These are phyloP conservation scores for Ottelia alismoides DNA, from an alignment of 106 monocot genomes.

Conservation along the genomic window DNA sequence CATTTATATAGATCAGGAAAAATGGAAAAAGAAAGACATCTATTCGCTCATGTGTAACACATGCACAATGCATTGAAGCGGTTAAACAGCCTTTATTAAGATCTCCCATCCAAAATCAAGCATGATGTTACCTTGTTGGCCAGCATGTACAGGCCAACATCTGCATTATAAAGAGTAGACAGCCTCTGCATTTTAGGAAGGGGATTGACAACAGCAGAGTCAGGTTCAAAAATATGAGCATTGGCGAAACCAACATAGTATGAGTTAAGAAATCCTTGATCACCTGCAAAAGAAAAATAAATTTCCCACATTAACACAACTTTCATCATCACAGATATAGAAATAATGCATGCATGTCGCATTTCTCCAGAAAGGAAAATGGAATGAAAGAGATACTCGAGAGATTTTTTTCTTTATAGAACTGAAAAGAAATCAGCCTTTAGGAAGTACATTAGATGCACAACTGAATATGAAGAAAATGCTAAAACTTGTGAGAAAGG, in stretches of 20 bases:
- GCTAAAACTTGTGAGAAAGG: neutral
- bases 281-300: constrained; percentile 44
- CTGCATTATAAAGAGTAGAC: constrained; percentile 95
- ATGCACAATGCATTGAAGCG: no score
- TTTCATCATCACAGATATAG: no score
- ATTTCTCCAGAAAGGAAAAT: no score
- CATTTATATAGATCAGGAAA: no score
- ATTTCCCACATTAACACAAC: no score
- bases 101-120: no score
- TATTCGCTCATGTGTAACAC: no score
- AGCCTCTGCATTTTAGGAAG: constrained; percentile 73
- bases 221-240: constrained; percentile 84
- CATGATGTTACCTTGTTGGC: constrained; percentile 87
- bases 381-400: no score
- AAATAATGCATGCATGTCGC: no score
- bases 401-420: neutral
- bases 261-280: constrained; percentile 98
- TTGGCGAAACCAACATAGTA: constrained; percentile 84
- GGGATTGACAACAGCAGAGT: constrained; percentile 31
- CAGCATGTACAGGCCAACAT: constrained; percentile 99
- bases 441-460: constrained; percentile 1
- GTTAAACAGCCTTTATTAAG: no score
- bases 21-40: no score
- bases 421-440: neutral
- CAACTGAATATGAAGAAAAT: neutral